Percentiles rank a stretch among this genome's conserved stretches.
Evolutionary conservation across 768 basidiomycete genomes (phyloP).

Genomic region (Kwoniella dejecticola): DNA sequence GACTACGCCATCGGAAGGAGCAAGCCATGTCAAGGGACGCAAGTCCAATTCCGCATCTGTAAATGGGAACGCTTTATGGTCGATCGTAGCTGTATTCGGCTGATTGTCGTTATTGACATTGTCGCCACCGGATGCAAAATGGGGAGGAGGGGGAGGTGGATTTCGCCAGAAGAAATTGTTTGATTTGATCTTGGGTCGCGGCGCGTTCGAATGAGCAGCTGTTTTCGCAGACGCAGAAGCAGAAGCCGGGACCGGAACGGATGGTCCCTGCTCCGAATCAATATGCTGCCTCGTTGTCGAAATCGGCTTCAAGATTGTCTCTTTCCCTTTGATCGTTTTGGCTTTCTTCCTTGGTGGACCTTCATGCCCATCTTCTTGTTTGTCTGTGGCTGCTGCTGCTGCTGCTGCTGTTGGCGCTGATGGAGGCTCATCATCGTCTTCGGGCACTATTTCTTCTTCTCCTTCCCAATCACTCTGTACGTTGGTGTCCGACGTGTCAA

Average conservation of each 20-base stretch:
- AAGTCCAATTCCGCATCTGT: slow-evolving; percentile 1
- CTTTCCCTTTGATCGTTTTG: background rate
- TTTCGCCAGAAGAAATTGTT: slow-evolving; percentile 8
- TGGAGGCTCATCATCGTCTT: slow-evolving; percentile 1
- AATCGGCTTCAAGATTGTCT: no score
- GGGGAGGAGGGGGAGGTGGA: background rate
- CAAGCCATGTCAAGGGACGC: background rate
- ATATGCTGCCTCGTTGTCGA: no score
- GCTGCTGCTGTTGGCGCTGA: background rate
- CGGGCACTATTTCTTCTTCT: background rate
- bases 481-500: background rate
- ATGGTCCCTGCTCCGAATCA: no score
- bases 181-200: slow-evolving; percentile 1
- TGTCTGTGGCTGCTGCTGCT: no score
- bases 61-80: background rate
- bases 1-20: background rate
- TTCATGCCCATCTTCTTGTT: background rate
- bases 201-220: background rate
- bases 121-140: background rate
- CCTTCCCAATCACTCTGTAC: background rate
- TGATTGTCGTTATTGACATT: no score
- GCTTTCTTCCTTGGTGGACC: slow-evolving; percentile 1
- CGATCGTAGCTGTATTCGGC: background rate
- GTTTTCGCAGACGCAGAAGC: background rate
- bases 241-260: no score